Evolutionary conservation across 495 filamentous ascomycete species (phyloP).

Genomic region (Aspergillus kassunensis): DNA sequence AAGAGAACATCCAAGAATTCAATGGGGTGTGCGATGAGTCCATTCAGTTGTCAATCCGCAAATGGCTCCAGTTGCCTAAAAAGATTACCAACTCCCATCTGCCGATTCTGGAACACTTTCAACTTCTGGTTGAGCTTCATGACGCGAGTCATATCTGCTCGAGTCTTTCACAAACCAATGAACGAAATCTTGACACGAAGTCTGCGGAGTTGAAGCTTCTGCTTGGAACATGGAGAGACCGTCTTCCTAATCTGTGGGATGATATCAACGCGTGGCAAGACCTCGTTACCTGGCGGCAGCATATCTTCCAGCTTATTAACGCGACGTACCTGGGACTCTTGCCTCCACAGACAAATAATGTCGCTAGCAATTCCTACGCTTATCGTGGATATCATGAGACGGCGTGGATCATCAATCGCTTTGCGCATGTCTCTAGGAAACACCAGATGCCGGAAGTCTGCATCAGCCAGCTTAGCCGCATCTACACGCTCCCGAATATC

Average conservation of each 20-base stretch:
- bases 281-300: slow-evolving; percentile 96
- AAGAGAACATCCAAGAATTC: slow-evolving; percentile 76
- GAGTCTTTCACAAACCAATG: slow-evolving; percentile 80
- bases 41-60: slow-evolving; percentile 91
- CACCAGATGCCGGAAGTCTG: slow-evolving; percentile 96
- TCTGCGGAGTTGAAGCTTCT: slow-evolving; percentile 94
- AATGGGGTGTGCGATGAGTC: slow-evolving; percentile 88
- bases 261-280: slow-evolving; percentile 99
- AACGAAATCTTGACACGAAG: slow-evolving; percentile 83
- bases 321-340: slow-evolving; percentile 82
- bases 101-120: slow-evolving; percentile 93
- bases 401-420: slow-evolving; percentile 99
- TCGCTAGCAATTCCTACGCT: slow-evolving; percentile 82
- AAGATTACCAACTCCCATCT: slow-evolving; percentile 95
- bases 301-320: slow-evolving; percentile 98
- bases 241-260: slow-evolving; percentile 96
- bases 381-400: slow-evolving; percentile 98
- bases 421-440: slow-evolving; percentile 95
- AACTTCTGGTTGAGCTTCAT: slow-evolving; percentile 96
- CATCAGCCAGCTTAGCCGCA: slow-evolving; percentile 91
- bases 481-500: slow-evolving; percentile 98
- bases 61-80: slow-evolving; percentile 94
- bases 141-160: slow-evolving; percentile 94
- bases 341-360: slow-evolving; percentile 72
- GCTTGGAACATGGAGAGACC: slow-evolving; percentile 90